Base-by-base conservation (phyloP, 495 filamentous ascomycete species). In the Cudoniella acicularis region DNA sequence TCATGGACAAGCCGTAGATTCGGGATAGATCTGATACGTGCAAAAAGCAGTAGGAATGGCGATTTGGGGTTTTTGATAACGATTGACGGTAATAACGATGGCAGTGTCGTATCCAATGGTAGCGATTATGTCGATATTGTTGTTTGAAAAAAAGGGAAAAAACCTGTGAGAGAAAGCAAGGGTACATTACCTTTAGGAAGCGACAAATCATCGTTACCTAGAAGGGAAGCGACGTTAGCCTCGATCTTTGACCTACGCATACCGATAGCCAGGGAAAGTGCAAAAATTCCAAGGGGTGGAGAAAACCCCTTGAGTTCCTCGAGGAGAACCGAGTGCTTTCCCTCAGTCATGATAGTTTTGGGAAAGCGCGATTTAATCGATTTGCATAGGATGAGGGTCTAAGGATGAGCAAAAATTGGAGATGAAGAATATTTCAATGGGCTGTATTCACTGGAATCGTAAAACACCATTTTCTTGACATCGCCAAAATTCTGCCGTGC, bases 171-270 rank as follows among this genome's bases (percentile, higher is more conserved):
- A 42, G 26, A 20, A 22, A 26, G 17, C 16, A 36, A 69, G 76
- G 62, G 79, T 91, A 90, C 89, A 80, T 47, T 62, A 62, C 63
- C 63, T 62, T 98, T 98, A 17, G 94, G 94, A 46, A 98, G 83
- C 52, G 92, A 96, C 65, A 98, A 79, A 67, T 98, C 94, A 68
- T 98, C 94, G 71, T 84, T 92, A 63, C 81, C 90, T 93, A 59
- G 10, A 27, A 24, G 21, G 23, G 21, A 36, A 22, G 8, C 20
- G 20, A 27, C 1, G 36, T 64, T 11, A 52, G 27, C 41, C 22
- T 45, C 43, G 43, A 17, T n/a, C 43, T 17, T 4, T 47, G 16
- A 17, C 4, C 8, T 9, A 47, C 43, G 17, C 8, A 47, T 36
- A 6, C 30, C 6, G 30, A 36, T 6, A 36, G 30, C 30, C n/a